Conservation (phyloP, 805 yeast genomes). For the Saccharomycopsis capsularis region DNA sequence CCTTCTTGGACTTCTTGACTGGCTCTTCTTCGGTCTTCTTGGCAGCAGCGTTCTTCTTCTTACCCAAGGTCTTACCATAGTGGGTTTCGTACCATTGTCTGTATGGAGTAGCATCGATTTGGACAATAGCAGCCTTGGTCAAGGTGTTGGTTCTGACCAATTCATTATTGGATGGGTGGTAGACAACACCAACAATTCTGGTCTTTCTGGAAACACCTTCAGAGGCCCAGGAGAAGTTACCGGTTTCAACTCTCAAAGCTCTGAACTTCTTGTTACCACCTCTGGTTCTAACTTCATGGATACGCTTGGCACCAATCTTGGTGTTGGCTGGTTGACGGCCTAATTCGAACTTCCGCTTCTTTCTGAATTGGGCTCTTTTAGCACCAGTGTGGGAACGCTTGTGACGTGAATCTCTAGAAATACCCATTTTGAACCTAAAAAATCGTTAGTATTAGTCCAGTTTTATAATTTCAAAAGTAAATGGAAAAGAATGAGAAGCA, state of each 20-base stretch:
- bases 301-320: constrained; percentile 98
- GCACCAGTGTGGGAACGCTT: constrained; percentile 99
- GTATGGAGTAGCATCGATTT: constrained; percentile 99
- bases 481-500: not conserved
- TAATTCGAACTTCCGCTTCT: constrained; percentile 99
- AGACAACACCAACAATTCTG: constrained; percentile 95
- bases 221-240: constrained; percentile 99
- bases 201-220: constrained; percentile 98
- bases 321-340: constrained; percentile 99
- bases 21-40: constrained; percentile 46
- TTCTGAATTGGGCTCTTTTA: constrained; percentile 99
- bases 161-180: constrained; percentile 99
- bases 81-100: constrained; percentile 98
- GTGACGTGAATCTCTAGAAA: constrained; percentile 99
- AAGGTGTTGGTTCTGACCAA: constrained; percentile 99
- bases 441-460: constrained; percentile 7
- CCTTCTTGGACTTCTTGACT: constrained; percentile 66
- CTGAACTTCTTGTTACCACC: constrained; percentile 99
- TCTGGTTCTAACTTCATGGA: constrained; percentile 98
- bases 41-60: constrained; percentile 52
- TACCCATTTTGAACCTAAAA: constrained; percentile 73
- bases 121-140: constrained; percentile 98
- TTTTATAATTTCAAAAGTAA: not conserved
- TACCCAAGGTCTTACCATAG: constrained; percentile 92
- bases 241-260: constrained; percentile 98